These are phyloP conservation scores for Diaporthe sp. DNA, from an alignment of 2,329 filamentous ascomycete species.

Conservation along the genomic window DNA sequence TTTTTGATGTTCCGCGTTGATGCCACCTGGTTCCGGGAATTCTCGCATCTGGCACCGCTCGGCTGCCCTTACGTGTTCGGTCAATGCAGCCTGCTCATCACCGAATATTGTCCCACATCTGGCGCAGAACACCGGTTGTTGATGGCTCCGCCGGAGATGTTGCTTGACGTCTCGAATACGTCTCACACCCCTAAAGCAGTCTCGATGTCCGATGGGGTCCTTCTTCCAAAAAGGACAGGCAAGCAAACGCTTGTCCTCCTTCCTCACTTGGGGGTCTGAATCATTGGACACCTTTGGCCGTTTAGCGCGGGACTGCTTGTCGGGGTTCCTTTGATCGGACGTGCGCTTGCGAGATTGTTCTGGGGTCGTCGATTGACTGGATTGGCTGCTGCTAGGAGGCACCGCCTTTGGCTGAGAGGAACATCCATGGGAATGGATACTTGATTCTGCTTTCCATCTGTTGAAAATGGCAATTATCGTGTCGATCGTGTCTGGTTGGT, in stretches of 20 bases:
- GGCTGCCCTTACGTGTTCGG: neutral
- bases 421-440: too few species aligned
- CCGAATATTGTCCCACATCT: constrained; percentile 35
- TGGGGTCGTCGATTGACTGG: neutral
- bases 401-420: neutral
- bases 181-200: constrained; percentile 34
- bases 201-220: constrained; percentile 27
- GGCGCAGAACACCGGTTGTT: constrained; percentile 31
- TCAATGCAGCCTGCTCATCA: neutral
- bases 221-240: constrained; percentile 40
- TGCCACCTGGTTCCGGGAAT: constrained; percentile 27
- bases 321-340: neutral
- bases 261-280: neutral
- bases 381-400: neutral
- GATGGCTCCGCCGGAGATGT: constrained; percentile 38
- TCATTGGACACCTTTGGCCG: neutral
- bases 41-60: neutral
- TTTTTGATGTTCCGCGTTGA: constrained; percentile 28
- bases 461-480: neutral
- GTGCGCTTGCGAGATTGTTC: neutral
- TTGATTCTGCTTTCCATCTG: neutral
- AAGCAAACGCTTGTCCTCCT: constrained; percentile 1
- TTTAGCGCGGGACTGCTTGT: neutral
- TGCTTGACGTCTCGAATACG: constrained; percentile 40
- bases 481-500: neutral